Conservation (phyloP, 2,329 filamentous ascomycete species). For the Aureobasidium vineae region DNA sequence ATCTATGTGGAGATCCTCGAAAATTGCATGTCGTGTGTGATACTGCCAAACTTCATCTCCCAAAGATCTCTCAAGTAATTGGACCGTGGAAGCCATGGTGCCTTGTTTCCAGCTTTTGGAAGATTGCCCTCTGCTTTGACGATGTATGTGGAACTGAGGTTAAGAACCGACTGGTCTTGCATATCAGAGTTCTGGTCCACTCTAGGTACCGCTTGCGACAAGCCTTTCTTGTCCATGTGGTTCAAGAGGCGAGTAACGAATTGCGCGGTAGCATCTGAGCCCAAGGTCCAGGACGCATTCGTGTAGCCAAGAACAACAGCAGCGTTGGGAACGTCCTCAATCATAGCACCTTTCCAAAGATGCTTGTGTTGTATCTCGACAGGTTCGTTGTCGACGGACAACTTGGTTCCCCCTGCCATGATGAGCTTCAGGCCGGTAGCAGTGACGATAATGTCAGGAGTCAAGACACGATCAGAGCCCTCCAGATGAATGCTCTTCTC, state of each 20-base stretch:
- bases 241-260: conserved; percentile 54
- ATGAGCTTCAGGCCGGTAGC: conserved; percentile 61
- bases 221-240: conserved; percentile 49
- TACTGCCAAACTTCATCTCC: conserved; percentile 44
- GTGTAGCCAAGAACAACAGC: conserved; percentile 60
- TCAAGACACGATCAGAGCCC: conserved; percentile 46
- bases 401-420: conserved; percentile 54
- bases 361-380: conserved; percentile 52
- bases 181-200: conserved; percentile 42
- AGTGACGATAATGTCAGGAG: conserved; percentile 63
- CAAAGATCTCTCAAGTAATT: conserved; percentile 48
- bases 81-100: conserved; percentile 46
- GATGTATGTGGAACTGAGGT: conserved; percentile 54
- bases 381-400: conserved; percentile 53
- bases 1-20: conserved; percentile 19
- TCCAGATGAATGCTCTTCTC: conserved; percentile 50
- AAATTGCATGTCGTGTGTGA: conserved; percentile 44
- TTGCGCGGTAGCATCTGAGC: conserved; percentile 54
- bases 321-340: conserved; percentile 62
- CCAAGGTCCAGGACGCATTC: conserved; percentile 62
- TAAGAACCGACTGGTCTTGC: conserved; percentile 44
- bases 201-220: conserved; percentile 48
- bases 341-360: conserved; percentile 61
- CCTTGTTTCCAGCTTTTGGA: conserved; percentile 50
- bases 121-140: conserved; percentile 44